Evolutionary conservation across 2,329 filamentous ascomycete genomes (phyloP).

Genomic region (Blastomyces percursus): DNA sequence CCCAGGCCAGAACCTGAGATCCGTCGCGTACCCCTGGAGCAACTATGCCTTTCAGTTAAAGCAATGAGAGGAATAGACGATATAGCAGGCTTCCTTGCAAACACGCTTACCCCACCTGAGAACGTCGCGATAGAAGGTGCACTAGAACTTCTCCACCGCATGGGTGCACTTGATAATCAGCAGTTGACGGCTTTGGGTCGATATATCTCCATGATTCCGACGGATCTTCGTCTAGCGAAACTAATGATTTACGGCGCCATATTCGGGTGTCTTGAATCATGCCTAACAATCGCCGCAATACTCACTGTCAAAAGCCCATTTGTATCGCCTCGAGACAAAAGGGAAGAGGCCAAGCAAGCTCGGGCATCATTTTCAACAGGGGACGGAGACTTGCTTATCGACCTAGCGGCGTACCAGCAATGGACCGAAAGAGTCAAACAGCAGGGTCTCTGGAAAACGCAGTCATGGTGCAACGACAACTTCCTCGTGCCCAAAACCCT

Average conservation of each 20-base stretch:
- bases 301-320: conserved; percentile 86
- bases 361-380: conserved; percentile 61
- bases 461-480: conserved; percentile 68
- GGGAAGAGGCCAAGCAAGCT: conserved; percentile 70
- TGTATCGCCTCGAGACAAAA: conserved; percentile 66
- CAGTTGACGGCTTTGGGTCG: conserved; percentile 82
- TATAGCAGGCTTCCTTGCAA: conserved; percentile 67
- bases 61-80: conserved; percentile 79
- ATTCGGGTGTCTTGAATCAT: conserved; percentile 83
- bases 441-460: conserved; percentile 38
- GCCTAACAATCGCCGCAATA: conserved; percentile 79
- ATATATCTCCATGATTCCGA: conserved; percentile 89
- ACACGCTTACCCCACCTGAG: conserved; percentile 81
- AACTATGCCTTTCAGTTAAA: conserved; percentile 85
- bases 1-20: conserved; percentile 90
- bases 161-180: conserved; percentile 79
- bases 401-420: conserved; percentile 70
- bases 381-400: conserved; percentile 81
- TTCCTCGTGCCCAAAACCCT: conserved; percentile 77
- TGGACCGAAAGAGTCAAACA: conserved; percentile 59
- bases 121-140: conserved; percentile 77
- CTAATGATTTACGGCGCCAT: conserved; percentile 91
- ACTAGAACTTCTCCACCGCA: conserved; percentile 63
- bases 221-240: conserved; percentile 85
- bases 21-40: conserved; percentile 80